phyloP scores from a whole-genome alignment of 192 early-diverging fungal genomes.

The Entomortierella beljakovae region DNA sequence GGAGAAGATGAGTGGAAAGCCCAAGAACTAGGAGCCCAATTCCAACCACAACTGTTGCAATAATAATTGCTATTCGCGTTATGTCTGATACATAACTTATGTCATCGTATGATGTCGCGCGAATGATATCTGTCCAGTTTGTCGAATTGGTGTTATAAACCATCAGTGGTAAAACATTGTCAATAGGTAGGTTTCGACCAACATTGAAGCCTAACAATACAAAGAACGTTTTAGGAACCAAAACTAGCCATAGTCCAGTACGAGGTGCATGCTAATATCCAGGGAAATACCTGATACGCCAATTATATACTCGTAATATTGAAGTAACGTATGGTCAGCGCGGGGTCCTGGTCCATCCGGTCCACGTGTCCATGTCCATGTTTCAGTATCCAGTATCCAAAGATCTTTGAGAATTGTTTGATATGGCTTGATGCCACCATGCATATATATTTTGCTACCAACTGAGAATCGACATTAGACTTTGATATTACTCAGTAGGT shows the following conservation, averaged over 20 bases:
- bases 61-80: conserved; percentile 31
- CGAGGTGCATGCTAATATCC: no score
- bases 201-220: conserved; percentile 22
- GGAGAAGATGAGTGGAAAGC: conserved; percentile 25
- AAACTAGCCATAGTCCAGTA: no score
- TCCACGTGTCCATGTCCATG: conserved; percentile 41
- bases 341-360: conserved; percentile 45
- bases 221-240: not conserved
- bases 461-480: conserved; percentile 13
- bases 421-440: conserved; percentile 47
- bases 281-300: conserved; percentile 44
- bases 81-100: conserved; percentile 33
- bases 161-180: conserved; percentile 23
- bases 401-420: conserved; percentile 43
- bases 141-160: conserved; percentile 34
- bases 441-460: conserved; percentile 43
- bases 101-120: conserved; percentile 22
- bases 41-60: conserved; percentile 26
- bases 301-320: conserved; percentile 43
- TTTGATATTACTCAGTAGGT: not conserved
- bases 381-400: conserved; percentile 42
- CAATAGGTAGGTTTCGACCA: conserved; percentile 29
- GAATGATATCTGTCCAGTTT: conserved; percentile 33
- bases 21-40: conserved; percentile 23
- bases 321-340: conserved; percentile 39